phyloP scores from a whole-genome alignment of 257 asterid species.

The Jasminum sambac region DNA sequence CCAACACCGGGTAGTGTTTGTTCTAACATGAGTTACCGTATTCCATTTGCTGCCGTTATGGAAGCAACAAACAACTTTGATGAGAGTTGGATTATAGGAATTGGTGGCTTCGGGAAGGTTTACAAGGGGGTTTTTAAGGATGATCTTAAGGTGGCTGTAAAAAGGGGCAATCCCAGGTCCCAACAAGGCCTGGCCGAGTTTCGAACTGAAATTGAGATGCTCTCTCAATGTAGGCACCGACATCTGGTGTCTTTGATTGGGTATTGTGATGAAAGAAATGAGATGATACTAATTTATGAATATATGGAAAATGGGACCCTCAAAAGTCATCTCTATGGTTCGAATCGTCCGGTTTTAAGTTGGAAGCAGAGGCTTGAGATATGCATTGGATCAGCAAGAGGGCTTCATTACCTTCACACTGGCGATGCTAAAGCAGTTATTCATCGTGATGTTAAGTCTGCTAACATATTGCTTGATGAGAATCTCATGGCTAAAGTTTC shows the following conservation, averaged over 20 bases:
- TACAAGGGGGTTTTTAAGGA: slow-evolving; percentile 44
- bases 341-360: slow-evolving; percentile 41
- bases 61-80: slow-evolving; percentile 62
- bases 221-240: slow-evolving; percentile 15
- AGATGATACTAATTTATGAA: slow-evolving; percentile 62
- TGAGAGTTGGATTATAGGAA: slow-evolving; percentile 46
- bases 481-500: slow-evolving; percentile 59
- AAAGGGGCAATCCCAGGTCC: slow-evolving; percentile 52
- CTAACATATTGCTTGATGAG: slow-evolving; percentile 62
- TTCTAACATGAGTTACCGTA: slow-evolving; percentile 55
- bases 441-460: slow-evolving; percentile 62
- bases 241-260: slow-evolving; percentile 28
- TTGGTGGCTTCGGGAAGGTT: slow-evolving; percentile 62
- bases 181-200: slow-evolving; percentile 55
- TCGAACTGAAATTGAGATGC: slow-evolving; percentile 52
- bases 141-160: slow-evolving; percentile 46
- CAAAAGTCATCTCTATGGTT: slow-evolving; percentile 50
- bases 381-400: slow-evolving; percentile 63
- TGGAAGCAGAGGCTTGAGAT: slow-evolving; percentile 68
- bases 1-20: slow-evolving; percentile 67
- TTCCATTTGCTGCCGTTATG: slow-evolving; percentile 46
- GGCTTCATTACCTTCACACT: slow-evolving; percentile 60
- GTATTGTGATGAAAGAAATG: slow-evolving; percentile 42
- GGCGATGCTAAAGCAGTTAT: slow-evolving; percentile 50
- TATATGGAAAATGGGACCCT: slow-evolving; percentile 67